phyloP scores from a whole-genome alignment of 371 early-diverging fungal genomes.

The Mucor plumbeus region DNA sequence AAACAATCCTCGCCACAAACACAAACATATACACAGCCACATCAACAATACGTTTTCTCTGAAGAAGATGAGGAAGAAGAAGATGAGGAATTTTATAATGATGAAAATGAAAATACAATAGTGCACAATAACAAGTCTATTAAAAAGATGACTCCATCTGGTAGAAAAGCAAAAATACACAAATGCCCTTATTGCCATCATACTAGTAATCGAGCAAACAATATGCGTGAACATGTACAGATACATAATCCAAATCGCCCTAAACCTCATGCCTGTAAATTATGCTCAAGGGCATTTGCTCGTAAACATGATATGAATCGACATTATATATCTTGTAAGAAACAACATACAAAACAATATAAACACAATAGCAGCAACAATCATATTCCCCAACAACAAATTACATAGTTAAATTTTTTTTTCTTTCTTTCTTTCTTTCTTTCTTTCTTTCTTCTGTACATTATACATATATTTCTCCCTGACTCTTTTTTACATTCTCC shows the following conservation, averaged over 20 bases:
- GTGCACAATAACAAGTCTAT: not conserved
- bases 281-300: constrained; percentile 65
- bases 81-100: not conserved
- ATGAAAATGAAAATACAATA: not conserved
- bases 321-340: constrained; percentile 44
- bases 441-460: not conserved
- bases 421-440: not conserved
- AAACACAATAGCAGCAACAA: not conserved
- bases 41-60: not conserved
- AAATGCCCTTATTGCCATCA: constrained; percentile 42
- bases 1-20: constrained; percentile 24
- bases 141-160: constrained; percentile 15
- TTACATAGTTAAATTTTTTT: constrained; percentile 9
- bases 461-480: not conserved
- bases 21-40: constrained; percentile 8
- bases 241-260: constrained; percentile 50
- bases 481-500: not conserved
- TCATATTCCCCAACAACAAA: not conserved
- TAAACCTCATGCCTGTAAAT: constrained; percentile 41
- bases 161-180: constrained; percentile 27
- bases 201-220: constrained; percentile 47
- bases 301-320: constrained; percentile 75
- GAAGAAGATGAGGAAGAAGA: constrained; percentile 7
- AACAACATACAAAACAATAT: constrained; percentile 11
- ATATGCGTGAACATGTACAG: constrained; percentile 51